These are phyloP conservation scores for Candida ortonii DNA, from an alignment of 805 yeast species.

Conservation along the genomic window DNA sequence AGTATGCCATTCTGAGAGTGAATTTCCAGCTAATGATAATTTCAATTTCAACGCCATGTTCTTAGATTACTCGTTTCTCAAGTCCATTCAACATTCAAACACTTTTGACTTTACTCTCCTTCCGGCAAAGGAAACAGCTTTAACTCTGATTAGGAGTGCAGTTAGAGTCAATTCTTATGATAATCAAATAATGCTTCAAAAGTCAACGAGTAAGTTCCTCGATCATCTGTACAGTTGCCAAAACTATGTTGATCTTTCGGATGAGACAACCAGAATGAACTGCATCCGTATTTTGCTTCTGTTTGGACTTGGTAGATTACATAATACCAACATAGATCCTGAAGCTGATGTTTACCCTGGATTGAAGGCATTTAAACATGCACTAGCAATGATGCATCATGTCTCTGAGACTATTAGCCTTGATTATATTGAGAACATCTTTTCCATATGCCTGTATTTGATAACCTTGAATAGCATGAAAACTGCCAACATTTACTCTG, in stretches of 20 bases:
- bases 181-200: slow-evolving; percentile 8
- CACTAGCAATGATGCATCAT: slow-evolving; percentile 3
- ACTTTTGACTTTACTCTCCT: background rate
- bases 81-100: background rate
- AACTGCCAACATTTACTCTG: slow-evolving; percentile 8
- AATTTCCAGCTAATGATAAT: background rate
- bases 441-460: slow-evolving; percentile 4
- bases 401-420: slow-evolving; percentile 2
- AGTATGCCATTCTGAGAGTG: background rate
- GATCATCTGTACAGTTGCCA: slow-evolving; percentile 3
- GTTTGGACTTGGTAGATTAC: slow-evolving; percentile 10
- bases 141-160: slow-evolving; percentile 3
- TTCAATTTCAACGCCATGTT: slow-evolving; percentile 9
- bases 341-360: slow-evolving; percentile 10
- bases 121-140: slow-evolving; percentile 3
- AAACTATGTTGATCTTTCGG: slow-evolving; percentile 1
- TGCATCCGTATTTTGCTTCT: slow-evolving; percentile 4
- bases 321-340: slow-evolving; percentile 7
- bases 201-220: slow-evolving; percentile 4
- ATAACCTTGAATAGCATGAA: slow-evolving; percentile 7
- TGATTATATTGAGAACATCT: slow-evolving; percentile 5
- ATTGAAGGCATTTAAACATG: slow-evolving; percentile 4
- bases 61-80: slow-evolving; percentile 7
- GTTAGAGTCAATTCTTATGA: slow-evolving; percentile 6
- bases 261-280: background rate